A percentile compares a stretch with the other conserved stretches of the same genome.
Conservation (phyloP, 305 asterid species). For the Rubia occidens region DNA sequence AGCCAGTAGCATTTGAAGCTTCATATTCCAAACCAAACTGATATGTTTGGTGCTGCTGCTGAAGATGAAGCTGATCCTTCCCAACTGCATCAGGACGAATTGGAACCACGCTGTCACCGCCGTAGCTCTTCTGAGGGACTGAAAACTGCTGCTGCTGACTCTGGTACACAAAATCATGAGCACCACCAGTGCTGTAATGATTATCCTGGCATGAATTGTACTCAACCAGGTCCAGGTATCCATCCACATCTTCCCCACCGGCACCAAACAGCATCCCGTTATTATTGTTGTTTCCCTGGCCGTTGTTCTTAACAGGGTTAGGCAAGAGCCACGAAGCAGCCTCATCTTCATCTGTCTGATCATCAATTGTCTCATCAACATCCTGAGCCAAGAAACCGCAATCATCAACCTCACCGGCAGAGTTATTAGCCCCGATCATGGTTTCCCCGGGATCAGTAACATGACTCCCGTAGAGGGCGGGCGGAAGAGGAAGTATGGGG, state of each 20-base stretch:
- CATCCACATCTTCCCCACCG: constrained; percentile 38
- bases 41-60: constrained; percentile 23
- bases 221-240: constrained; percentile 41
- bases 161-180: constrained; percentile 13
- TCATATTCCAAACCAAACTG: constrained; percentile 39
- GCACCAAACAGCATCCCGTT: constrained; percentile 20
- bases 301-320: constrained; percentile 32
- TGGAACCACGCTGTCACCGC: constrained; percentile 48
- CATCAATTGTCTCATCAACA: constrained; percentile 27
- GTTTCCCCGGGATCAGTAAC: constrained; percentile 16
- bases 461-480: constrained; percentile 22
- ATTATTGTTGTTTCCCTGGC: constrained; percentile 14
- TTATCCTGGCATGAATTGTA: constrained; percentile 30
- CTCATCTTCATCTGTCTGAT: constrained; percentile 39
- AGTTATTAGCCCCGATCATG: constrained; percentile 10
- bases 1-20: constrained; percentile 27
- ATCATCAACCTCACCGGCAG: constrained; percentile 16
- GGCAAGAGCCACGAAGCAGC: constrained; percentile 53
- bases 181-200: constrained; percentile 19
- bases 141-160: constrained; percentile 21
- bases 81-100: constrained; percentile 21
- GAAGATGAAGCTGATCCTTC: constrained; percentile 24
- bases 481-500: constrained; percentile 42
- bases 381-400: constrained; percentile 30
- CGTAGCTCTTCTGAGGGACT: constrained; percentile 28